These are phyloP conservation scores for Spatholobus suberectus DNA, from an alignment of 306 rosid genomes.

Conservation along the genomic window DNA sequence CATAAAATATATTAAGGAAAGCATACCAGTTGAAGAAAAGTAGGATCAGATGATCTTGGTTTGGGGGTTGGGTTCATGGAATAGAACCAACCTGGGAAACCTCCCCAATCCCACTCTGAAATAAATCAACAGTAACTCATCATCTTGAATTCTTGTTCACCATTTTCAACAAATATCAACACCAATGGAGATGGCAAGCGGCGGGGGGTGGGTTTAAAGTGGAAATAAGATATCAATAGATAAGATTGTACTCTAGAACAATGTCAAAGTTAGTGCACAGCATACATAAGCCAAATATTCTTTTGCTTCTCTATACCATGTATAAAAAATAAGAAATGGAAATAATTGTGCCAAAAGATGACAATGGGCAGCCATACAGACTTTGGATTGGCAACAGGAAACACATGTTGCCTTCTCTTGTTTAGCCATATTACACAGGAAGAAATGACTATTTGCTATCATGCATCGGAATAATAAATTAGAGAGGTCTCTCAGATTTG, in stretches of 20 bases:
- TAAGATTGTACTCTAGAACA: background rate
- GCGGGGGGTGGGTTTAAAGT: background rate
- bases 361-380: background rate
- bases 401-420: constrained; percentile 6
- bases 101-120: constrained; percentile 99
- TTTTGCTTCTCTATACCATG: constrained; percentile 1
- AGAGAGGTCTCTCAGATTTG: background rate
- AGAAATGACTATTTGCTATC: constrained; percentile 4
- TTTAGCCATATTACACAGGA: background rate
- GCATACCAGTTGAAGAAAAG: constrained; percentile 75
- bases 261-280: constrained; percentile 29
- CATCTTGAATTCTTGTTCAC: constrained; percentile 28
- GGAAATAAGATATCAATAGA: constrained; percentile 24
- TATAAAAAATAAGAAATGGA: constrained; percentile 20
- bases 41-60: constrained; percentile 81
- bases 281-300: constrained; percentile 5
- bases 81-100: constrained; percentile 90
- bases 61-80: constrained; percentile 66
- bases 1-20: constrained; percentile 32
- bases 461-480: background rate
- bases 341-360: constrained; percentile 26
- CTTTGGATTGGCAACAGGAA: constrained; percentile 24
- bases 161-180: constrained; percentile 34
- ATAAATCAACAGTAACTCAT: constrained; percentile 38
- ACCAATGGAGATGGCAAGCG: constrained; percentile 15